Percentiles rank a stretch among this genome's conserved stretches.
Conservation (phyloP, 108 stramenopile species). For the Stephanodiscus triporus region DNA sequence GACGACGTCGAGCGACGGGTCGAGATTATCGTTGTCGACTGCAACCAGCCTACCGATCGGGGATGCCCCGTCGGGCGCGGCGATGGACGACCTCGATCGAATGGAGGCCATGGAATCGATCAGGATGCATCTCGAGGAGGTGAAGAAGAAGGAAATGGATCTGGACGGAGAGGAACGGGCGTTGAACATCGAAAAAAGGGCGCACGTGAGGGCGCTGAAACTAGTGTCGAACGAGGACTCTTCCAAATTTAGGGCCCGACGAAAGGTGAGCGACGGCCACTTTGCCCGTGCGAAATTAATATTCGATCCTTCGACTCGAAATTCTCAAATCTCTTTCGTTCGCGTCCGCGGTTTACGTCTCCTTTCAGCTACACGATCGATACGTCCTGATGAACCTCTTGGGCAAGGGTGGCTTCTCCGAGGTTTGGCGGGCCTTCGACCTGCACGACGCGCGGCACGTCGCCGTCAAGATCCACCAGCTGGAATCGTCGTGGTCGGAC, state of each 20-base stretch:
- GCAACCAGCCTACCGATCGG: background rate
- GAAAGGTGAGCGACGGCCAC: conserved; percentile 58
- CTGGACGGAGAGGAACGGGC: conserved; percentile 67
- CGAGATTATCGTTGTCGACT: background rate
- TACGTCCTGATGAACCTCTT: conserved; percentile 91
- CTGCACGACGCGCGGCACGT: conserved; percentile 81
- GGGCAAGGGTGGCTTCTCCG: conserved; percentile 98
- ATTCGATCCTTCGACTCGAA: background rate
- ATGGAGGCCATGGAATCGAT: conserved; percentile 69
- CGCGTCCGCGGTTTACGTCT: background rate
- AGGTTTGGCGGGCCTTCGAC: conserved; percentile 98
- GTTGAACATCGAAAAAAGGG: conserved; percentile 72
- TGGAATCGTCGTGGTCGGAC: conserved; percentile 95
- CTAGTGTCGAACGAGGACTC: conserved; percentile 84
- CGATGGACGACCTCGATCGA: conserved; percentile 41
- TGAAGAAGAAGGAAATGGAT: conserved; percentile 59
- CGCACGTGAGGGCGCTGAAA: conserved; percentile 77
- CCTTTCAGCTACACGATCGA: conserved; percentile 78
- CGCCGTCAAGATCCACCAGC: conserved; percentile 98
- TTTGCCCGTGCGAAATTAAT: background rate
- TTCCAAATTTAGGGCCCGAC: conserved; percentile 68
- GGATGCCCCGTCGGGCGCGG: background rate
- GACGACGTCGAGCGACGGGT: background rate
- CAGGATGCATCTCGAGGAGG: conserved; percentile 65
- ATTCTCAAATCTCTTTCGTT: background rate